These are phyloP conservation scores for Knoxia roxburghii DNA, from an alignment of 257 asterid species.

Conservation along the genomic window DNA sequence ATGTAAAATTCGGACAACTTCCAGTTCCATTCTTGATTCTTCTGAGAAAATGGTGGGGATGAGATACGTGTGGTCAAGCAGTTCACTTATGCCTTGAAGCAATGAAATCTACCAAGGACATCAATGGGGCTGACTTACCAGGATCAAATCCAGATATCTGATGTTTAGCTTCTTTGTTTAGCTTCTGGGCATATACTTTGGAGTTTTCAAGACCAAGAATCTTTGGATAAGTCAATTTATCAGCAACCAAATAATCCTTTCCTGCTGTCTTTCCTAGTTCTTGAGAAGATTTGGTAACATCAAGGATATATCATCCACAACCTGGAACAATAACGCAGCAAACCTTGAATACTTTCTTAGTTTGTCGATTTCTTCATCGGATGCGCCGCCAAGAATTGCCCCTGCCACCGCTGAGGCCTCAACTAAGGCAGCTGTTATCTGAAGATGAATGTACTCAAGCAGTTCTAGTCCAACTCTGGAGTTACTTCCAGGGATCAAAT, in stretches of 20 bases:
- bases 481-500: conserved; percentile 14
- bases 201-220: conserved; percentile 34
- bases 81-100: conserved; percentile 11
- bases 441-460: conserved; percentile 36
- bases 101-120: conserved; percentile 31
- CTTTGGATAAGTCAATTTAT: conserved; percentile 33
- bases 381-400: conserved; percentile 34
- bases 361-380: conserved; percentile 29
- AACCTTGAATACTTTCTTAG: conserved; percentile 31
- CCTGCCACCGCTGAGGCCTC: conserved; percentile 35
- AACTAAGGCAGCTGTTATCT: conserved; percentile 28
- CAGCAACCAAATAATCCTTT: conserved; percentile 28
- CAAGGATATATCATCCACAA: conserved; percentile 36
- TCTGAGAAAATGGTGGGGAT: too few species aligned
- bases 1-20: neutral
- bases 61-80: too few species aligned
- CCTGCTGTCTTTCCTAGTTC: conserved; percentile 38
- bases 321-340: conserved; percentile 36
- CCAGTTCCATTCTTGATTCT: too few species aligned
- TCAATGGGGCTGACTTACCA: conserved; percentile 33
- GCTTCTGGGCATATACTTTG: conserved; percentile 22
- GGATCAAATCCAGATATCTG: conserved; percentile 33
- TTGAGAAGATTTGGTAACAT: conserved; percentile 27
- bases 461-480: conserved; percentile 12
- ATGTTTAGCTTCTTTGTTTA: conserved; percentile 29